Base-by-base conservation (phyloP, 805 yeast genomes). In the Lipomyces mesembrius region DNA sequence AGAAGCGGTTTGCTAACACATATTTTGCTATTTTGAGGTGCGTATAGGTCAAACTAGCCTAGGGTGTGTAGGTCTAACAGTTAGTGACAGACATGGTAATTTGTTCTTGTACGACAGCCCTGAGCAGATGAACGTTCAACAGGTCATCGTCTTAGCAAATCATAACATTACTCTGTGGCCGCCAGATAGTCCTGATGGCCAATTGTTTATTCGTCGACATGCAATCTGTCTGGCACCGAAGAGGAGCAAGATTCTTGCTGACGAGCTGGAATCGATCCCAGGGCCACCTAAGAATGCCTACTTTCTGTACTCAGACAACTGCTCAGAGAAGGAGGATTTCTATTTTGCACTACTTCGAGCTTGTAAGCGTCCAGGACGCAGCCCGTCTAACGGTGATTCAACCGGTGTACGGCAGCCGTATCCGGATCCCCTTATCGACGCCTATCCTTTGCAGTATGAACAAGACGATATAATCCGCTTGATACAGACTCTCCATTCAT, bases 291-390 rank as follows among this genome's bases (percentile, higher is more conserved):
- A 75, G n/a, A 73, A 73, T 64, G 75, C 83, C 5, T 84, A 85
- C 73, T 94, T 84, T 76, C 77, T 94, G 2, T 91, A 92, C 76
- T 84, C 88, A 56, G 96, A 92, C 72, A 83, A 87, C 59, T 91
- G 92, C 71, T 83, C 83, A 64, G 92, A 89, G 58, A 94, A 94
- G 74, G 99, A 95, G 77, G 97, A 94, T 76, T 88, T 97, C 90
- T 95, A 94, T 76, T 92, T 92, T 77, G 87, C 91, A 0, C 80
- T 95, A 63, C 82, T 94, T n/a, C 82, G 88, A 64, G 96, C 96
- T 0, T 85, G 94, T 0, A 89, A 88, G 67, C 77, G 66, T 11
- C 17, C 32, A 17, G 37, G 32, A 11, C 22, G 34, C 34, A 57
- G 49, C 43, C n/a, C 2, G 11, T 35, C 56, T 39, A 49, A 39